These are phyloP conservation scores for Rhodotorula kratochvilovae DNA, from an alignment of 768 basidiomycete species.

Conservation along the genomic window DNA sequence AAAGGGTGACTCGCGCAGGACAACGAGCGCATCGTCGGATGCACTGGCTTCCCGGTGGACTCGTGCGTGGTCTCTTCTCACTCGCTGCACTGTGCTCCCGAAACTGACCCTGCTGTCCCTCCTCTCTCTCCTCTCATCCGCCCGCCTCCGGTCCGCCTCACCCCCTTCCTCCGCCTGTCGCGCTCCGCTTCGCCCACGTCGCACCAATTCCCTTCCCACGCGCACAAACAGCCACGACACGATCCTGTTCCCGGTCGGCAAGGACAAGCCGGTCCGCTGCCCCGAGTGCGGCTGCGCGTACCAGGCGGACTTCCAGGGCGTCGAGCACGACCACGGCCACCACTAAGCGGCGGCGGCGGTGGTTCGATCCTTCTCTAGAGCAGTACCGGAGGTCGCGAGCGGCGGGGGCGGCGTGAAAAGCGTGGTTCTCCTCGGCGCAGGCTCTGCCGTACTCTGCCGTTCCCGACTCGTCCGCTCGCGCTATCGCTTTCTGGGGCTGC, in stretches of 20 bases:
- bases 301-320: constrained; percentile 65
- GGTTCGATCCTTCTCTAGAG: background rate
- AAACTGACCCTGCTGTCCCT: too few relatives aligned
- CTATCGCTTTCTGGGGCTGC: too few relatives aligned
- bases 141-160: too few relatives aligned
- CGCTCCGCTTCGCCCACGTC: too few relatives aligned
- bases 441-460: too few relatives aligned
- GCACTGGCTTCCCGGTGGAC: constrained; percentile 86
- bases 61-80: constrained; percentile 51
- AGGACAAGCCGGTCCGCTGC: constrained; percentile 63
- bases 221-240: constrained; percentile 61
- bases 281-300: constrained; percentile 76
- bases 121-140: background rate
- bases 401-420: too few relatives aligned
- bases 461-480: too few relatives aligned
- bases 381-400: too few relatives aligned
- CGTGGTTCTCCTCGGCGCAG: too few relatives aligned
- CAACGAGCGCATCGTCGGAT: constrained; percentile 72
- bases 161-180: background rate
- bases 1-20: too few relatives aligned
- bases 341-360: constrained; percentile 17
- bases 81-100: too few relatives aligned
- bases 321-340: constrained; percentile 55
- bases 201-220: too few relatives aligned
- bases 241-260: constrained; percentile 49